A percentile compares a stretch with the other conserved stretches of the same genome.
phyloP scores from a whole-genome alignment of 106 monocot species.

The Acorus calamus region DNA sequence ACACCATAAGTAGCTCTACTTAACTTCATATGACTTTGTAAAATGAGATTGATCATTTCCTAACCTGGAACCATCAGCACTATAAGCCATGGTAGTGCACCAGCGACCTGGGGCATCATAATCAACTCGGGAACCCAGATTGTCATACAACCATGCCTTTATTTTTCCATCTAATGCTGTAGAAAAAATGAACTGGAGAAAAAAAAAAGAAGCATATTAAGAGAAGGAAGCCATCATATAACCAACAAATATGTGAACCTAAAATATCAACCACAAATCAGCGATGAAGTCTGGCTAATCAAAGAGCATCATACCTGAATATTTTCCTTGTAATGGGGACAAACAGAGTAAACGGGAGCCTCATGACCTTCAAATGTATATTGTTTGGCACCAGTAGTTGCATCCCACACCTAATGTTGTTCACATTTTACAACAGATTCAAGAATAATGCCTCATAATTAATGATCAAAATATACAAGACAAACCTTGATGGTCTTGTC shows the following conservation, averaged over 20 bases:
- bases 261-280: no score
- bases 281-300: no score
- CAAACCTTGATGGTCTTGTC: constrained; percentile 67
- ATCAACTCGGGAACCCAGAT: constrained; percentile 35
- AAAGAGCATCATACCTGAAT: constrained; percentile 26
- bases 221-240: not conserved
- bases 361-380: constrained; percentile 40
- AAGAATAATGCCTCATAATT: not conserved
- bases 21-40: no score
- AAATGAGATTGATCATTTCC: no score
- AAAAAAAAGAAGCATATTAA: not conserved
- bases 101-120: constrained; percentile 40
- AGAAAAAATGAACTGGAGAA: constrained; percentile 50
- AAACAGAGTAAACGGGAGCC: constrained; percentile 45
- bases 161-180: constrained; percentile 60
- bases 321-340: constrained; percentile 36
- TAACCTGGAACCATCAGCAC: constrained; percentile 55
- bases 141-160: constrained; percentile 58
- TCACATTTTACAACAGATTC: not conserved
- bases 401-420: constrained; percentile 41
- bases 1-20: no score
- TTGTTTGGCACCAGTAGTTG: constrained; percentile 9
- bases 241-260: no score
- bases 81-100: constrained; percentile 51
- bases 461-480: not conserved